Conservation (phyloP, 371 early-diverging fungal genomes). For the Lichtheimia hyalospora region DNA sequence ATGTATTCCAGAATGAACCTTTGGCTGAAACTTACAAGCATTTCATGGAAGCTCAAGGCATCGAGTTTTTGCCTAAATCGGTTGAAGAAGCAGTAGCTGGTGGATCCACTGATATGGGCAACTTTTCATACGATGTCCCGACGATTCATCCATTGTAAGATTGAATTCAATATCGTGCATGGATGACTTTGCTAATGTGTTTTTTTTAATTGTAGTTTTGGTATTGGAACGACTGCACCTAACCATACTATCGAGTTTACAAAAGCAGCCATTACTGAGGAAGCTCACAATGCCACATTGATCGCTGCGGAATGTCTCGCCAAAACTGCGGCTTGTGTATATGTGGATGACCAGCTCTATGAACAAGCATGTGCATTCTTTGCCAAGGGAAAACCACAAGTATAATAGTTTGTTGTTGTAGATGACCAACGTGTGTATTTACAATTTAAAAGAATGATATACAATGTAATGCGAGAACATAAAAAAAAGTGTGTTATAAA, state of each 20-base stretch:
- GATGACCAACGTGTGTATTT: too few species aligned
- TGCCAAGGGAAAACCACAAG: neutral
- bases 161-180: neutral
- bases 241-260: slow-evolving; percentile 71
- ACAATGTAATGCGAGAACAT: too few species aligned
- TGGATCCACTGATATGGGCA: slow-evolving; percentile 80
- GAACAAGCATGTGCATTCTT: slow-evolving; percentile 6
- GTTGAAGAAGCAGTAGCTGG: slow-evolving; percentile 35
- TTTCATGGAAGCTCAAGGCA: slow-evolving; percentile 50
- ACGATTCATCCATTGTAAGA: slow-evolving; percentile 34
- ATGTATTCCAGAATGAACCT: slow-evolving; percentile 54
- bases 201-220: slow-evolving; percentile 19
- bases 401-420: neutral
- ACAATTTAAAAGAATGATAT: too few species aligned
- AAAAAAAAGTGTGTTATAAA: too few species aligned
- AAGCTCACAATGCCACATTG: slow-evolving; percentile 61
- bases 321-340: slow-evolving; percentile 9
- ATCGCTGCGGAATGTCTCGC: slow-evolving; percentile 10
- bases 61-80: slow-evolving; percentile 29
- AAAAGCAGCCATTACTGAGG: slow-evolving; percentile 51
- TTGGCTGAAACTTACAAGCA: slow-evolving; percentile 56
- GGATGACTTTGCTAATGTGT: neutral
- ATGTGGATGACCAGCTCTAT: slow-evolving; percentile 6
- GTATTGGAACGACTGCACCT: slow-evolving; percentile 28
- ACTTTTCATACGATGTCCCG: slow-evolving; percentile 50